These are phyloP conservation scores for Pseudozyma hubeiensis DNA, from an alignment of 1,284 basidiomycete species.

Conservation along the genomic window DNA sequence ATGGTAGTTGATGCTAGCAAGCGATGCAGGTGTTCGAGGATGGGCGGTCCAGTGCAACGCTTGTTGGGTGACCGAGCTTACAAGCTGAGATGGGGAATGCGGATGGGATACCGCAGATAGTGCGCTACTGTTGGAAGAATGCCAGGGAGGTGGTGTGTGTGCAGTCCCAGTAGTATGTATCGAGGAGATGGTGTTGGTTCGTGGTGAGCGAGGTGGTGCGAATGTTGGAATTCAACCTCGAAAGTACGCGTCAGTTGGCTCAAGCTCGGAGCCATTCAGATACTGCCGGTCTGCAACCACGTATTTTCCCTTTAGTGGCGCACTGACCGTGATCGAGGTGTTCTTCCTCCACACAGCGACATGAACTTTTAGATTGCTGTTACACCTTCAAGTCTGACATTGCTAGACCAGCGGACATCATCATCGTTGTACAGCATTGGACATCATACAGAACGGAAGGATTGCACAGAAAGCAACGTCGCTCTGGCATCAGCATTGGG, in stretches of 20 bases:
- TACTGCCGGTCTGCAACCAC: constrained; percentile 27
- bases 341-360: constrained; percentile 25
- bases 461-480: too few species aligned
- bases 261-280: constrained; percentile 4
- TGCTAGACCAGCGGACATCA: too few species aligned
- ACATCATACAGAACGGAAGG: too few species aligned
- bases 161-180: not conserved
- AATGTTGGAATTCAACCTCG: not conserved
- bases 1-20: not conserved
- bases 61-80: not conserved
- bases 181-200: constrained; percentile 4
- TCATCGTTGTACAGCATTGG: too few species aligned
- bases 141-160: too few species aligned
- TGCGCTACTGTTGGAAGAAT: too few species aligned
- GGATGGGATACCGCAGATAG: not conserved
- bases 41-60: not conserved
- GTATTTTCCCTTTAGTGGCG: constrained; percentile 1
- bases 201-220: not conserved
- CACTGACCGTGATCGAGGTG: constrained; percentile 31
- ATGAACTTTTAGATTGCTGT: too few species aligned
- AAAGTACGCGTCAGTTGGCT: constrained; percentile 40
- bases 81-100: not conserved
- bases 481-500: too few species aligned
- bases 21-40: not conserved
- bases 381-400: too few species aligned